A percentile compares a stretch with the other conserved stretches of the same genome.
phyloP scores from a whole-genome alignment of 1,284 basidiomycete genomes.

The Cryptococcus sp. region DNA sequence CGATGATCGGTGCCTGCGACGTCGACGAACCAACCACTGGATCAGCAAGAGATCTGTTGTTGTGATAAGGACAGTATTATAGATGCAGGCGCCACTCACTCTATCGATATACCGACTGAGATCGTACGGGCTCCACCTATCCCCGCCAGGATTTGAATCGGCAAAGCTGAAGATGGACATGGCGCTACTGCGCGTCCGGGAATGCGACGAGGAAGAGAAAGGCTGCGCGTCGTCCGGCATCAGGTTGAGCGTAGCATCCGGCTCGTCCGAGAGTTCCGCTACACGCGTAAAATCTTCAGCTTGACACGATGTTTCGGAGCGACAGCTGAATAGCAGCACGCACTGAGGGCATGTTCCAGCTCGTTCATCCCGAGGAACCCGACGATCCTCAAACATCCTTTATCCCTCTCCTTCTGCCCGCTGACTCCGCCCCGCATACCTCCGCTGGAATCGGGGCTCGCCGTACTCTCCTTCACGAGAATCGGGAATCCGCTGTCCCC shows the following conservation, averaged over 20 bases:
- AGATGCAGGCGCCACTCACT: slow-evolving; percentile 55
- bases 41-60: neutral
- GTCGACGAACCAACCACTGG: slow-evolving; percentile 13
- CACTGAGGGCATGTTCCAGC: slow-evolving; percentile 89
- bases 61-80: neutral
- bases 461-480: slow-evolving; percentile 58
- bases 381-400: slow-evolving; percentile 63
- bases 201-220: neutral
- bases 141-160: slow-evolving; percentile 34
- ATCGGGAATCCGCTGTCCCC: slow-evolving; percentile 88
- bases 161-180: slow-evolving; percentile 48
- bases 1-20: slow-evolving; percentile 73
- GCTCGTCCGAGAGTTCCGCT: slow-evolving; percentile 76
- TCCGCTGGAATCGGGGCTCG: slow-evolving; percentile 37
- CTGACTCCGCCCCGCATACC: slow-evolving; percentile 11
- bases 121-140: slow-evolving; percentile 68
- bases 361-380: slow-evolving; percentile 92
- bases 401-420: slow-evolving; percentile 12
- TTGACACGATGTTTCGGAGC: neutral
- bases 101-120: slow-evolving; percentile 88
- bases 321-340: neutral
- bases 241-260: slow-evolving; percentile 68
- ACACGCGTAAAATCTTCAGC: slow-evolving; percentile 6
- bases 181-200: slow-evolving; percentile 23
- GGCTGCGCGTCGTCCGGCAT: slow-evolving; percentile 50